Evolutionary conservation across 1,284 basidiomycete species (phyloP), one percentile per base, ranked within the genome.

Genomic region (Fomitopsis schrenkii): DNA sequence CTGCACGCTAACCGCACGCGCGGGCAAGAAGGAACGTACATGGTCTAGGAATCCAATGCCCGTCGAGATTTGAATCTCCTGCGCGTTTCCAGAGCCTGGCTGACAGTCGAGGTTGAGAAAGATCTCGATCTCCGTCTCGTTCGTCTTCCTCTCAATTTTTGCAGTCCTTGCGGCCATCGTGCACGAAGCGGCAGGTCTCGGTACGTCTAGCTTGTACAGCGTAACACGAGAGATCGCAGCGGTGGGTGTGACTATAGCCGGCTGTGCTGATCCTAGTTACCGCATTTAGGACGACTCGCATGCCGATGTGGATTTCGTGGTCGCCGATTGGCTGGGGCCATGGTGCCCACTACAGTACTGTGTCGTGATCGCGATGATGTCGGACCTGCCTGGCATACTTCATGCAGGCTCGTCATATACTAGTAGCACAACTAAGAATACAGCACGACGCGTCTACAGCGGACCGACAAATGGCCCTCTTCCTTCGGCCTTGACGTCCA

Each of bases 41-140:
- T 99, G 97, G 76, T 99, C 97, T 28, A 99, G 82, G 77, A 99
- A 99, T 12, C 97, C 97, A 64, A 99, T 97, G 28, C 97, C 97
- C 1, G 97, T 99, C 42, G 88, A 89, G 63, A 99, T 83, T 54
- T 91, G 81, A 72, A 99, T 99, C 36, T 77, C 78, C 76, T 98
- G 97, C 59, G 80, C 65, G 61, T 71, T 71, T 46, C 72, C 79
- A 5, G 82, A 78, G 70, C 87, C 88, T 1, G 93, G 86, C 14
- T 83, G 79, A 70, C 88, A 87, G 78, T 99, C 97, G 59, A 99
- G 85, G 69, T 89, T 83, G 65, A 99, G 81, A 33, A 79, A 83
- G 67, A 96, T 89, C 48, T 91, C 83, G 68, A 99, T 97, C 66
- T 90, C 79, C 0, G 97, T 99, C 80, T 99, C 97, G 71, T 88